These are phyloP conservation scores for Stagonosporopsis chrysanthemi DNA, from an alignment of 2,329 filamentous ascomycete genomes.

Conservation along the genomic window DNA sequence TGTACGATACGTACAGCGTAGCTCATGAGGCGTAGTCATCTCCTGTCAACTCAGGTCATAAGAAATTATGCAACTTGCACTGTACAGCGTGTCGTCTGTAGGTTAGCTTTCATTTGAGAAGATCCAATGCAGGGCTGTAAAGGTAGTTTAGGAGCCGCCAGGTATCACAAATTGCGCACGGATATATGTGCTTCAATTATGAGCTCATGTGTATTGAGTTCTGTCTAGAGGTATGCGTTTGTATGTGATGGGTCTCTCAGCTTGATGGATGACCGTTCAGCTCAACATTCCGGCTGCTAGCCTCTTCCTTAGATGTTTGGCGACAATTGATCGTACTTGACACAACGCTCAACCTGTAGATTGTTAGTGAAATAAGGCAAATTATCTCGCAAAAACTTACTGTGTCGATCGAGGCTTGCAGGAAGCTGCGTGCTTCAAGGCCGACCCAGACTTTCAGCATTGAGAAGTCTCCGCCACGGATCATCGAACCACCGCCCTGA, in stretches of 20 bases:
- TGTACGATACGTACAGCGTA: not conserved
- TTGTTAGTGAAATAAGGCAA: constrained; percentile 4
- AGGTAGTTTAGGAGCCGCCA: not conserved
- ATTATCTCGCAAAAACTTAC: constrained; percentile 58
- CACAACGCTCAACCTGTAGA: constrained; percentile 78
- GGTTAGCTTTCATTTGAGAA: not conserved
- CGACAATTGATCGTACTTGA: constrained; percentile 87
- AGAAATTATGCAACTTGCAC: not conserved
- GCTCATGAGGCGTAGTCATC: not conserved
- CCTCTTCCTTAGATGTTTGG: constrained; percentile 72
- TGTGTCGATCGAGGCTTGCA: constrained; percentile 89
- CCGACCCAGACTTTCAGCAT: constrained; percentile 94
- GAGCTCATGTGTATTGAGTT: not conserved
- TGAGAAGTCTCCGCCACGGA: constrained; percentile 58
- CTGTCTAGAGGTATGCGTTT: not conserved
- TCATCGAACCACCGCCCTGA: constrained; percentile 68
- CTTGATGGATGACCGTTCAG: not conserved
- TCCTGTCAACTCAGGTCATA: not conserved
- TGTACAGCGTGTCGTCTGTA: not conserved
- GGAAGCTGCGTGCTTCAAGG: constrained; percentile 84
- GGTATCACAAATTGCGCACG: no score
- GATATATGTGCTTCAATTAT: no score
- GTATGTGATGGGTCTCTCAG: not conserved
- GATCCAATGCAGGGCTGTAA: not conserved
- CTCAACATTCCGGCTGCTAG: not conserved